Conservation (phyloP, 306 rosid species). For the Aeschynomene evenia region DNA sequence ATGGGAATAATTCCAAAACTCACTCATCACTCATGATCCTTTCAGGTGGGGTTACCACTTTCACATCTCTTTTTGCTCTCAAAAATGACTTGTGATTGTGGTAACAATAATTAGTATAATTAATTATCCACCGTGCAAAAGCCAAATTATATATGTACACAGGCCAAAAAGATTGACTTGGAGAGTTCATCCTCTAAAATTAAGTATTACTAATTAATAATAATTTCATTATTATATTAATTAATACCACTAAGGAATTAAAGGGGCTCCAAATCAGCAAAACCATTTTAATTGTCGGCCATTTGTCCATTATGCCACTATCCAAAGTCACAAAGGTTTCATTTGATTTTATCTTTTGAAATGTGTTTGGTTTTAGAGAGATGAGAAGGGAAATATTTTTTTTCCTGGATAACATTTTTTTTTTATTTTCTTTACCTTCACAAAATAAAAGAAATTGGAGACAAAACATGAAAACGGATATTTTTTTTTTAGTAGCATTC, state of each 20-base stretch:
- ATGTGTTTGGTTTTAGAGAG: too few relatives aligned
- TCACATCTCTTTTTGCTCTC: constrained; percentile 22
- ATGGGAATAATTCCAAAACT: constrained; percentile 34
- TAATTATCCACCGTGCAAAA: neutral
- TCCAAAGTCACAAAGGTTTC: neutral
- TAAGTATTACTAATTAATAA: constrained; percentile 35
- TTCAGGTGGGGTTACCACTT: constrained; percentile 31
- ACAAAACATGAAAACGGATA: too few relatives aligned
- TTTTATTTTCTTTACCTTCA: too few relatives aligned
- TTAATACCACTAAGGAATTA: constrained; percentile 29
- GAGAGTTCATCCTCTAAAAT: constrained; percentile 18
- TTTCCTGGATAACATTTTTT: too few relatives aligned
- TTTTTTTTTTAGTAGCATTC: too few relatives aligned
- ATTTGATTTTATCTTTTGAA: neutral
- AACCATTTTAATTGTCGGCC: constrained; percentile 52
- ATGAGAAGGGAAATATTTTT: too few relatives aligned
- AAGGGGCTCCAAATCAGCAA: constrained; percentile 40
- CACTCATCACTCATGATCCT: constrained; percentile 40
- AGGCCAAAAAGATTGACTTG: constrained; percentile 22
- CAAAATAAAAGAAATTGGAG: too few relatives aligned
- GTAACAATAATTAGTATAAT: constrained; percentile 14
- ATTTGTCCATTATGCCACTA: constrained; percentile 31
- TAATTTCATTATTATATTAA: neutral
- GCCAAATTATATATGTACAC: constrained; percentile 19
- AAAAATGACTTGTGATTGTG: constrained; percentile 37